Evolutionary conservation across 2,329 filamentous ascomycete genomes (phyloP), one percentile per base, ranked within the genome.

Genomic region (Apiospora malaysiana): DNA sequence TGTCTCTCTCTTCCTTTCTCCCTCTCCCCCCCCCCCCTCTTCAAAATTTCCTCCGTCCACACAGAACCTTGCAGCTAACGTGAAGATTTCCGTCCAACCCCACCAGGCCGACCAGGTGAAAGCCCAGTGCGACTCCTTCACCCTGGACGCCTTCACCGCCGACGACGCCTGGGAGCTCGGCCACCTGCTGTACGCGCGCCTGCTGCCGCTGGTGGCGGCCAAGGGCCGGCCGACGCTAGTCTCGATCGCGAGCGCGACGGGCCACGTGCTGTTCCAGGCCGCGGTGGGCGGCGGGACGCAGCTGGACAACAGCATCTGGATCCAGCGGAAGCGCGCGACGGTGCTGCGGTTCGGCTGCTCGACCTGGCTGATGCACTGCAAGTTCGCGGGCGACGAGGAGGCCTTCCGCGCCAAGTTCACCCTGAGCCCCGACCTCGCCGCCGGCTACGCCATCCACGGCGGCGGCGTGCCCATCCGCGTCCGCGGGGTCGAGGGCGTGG

Each of bases 401-500:
- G 83, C 82, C 2, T 94, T 95, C 80, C 85, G 86, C 51, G 84
- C 85, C 43, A 92, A 92, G 78, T 93, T 88, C 77, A 90, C 86
- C 45, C 82, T 95, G 77, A 86, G 87, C 7, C 81, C 83, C 51
- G 86, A 86, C 68, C 84, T 85, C 21, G 87, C 86, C 2, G 85
- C 86, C 69, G 84, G 88, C 43, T 95, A 93, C 83, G 93, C 93
- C 0, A 92, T 94, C 73, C 92, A 95, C 80, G 93, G 93, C 0
- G 93, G 93, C 27, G 93, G 86, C 0, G 89, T 93, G 73, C 93
- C 93, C 0, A 87, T 95, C 43, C 85, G 89, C 9, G 93, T 95
- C 8, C 83, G 83, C 69, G 92, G 92, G 0, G 92, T 95, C 1
- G 93, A 95, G 82, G 93, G 93, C 0, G 82, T 94, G 3, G 90